Percentiles rank a stretch among this genome's conserved stretches.
Conservation (phyloP, 2,329 filamentous ascomycete species). For the Exophiala calicioides region DNA sequence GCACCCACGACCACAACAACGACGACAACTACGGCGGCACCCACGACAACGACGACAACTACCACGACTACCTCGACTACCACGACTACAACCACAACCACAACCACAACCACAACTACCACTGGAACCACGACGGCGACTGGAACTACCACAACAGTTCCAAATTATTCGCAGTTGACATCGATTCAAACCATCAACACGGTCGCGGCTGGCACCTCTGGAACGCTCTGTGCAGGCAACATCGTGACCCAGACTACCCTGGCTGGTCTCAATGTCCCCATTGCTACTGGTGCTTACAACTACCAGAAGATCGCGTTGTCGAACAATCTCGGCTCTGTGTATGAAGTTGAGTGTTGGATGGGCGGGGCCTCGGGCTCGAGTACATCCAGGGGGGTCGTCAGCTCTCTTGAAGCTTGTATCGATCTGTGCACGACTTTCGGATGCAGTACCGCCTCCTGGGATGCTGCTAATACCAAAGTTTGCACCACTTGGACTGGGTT, state of each 20-base stretch:
- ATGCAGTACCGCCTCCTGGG: constrained; percentile 12
- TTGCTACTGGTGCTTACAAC: constrained; percentile 19
- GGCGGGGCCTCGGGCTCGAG: neutral
- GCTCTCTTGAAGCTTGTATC: constrained; percentile 18
- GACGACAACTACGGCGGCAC: constrained; percentile 15
- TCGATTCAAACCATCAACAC: neutral
- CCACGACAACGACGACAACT: constrained; percentile 7
- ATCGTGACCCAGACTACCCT: too few species aligned
- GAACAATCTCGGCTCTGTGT: constrained; percentile 6
- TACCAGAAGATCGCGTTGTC: constrained; percentile 20
- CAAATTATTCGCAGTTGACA: constrained; percentile 10
- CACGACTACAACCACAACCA: constrained; percentile 18
- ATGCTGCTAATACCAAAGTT: too few species aligned
- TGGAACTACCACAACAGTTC: neutral
- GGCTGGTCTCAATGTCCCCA: too few species aligned
- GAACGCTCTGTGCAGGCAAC: constrained; percentile 11
- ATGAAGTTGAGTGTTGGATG: constrained; percentile 25
- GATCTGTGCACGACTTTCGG: constrained; percentile 5
- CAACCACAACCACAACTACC: constrained; percentile 7
- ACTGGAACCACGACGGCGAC: constrained; percentile 1
- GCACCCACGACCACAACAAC: constrained; percentile 15
- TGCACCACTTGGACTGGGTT: too few species aligned
- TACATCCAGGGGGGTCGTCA: neutral
- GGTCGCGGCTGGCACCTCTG: neutral
- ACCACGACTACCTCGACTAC: constrained; percentile 5